Evolutionary conservation across 2,329 filamentous ascomycete species (phyloP), one percentile per base, ranked within the genome.

Genomic region (Zelopaecilomyces penicillatus): DNA sequence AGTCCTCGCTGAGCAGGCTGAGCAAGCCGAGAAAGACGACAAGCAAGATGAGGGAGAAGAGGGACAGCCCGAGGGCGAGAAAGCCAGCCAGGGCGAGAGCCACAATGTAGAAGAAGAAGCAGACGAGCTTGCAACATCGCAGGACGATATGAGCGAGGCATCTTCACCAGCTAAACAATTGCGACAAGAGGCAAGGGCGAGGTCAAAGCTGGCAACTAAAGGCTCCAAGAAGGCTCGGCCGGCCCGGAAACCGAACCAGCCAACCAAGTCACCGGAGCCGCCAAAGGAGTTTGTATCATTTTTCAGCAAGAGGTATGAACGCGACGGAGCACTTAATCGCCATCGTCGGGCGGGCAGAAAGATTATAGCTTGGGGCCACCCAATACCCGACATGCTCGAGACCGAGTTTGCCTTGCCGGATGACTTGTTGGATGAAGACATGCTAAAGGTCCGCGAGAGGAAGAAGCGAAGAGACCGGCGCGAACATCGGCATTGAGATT

Each of bases 211-310:
- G 30, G 67, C 68, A 37, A 56, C 61, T 9, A 64, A 62, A 43
- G 59, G 59, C 27, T 54, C 56, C 28, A 65, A 56, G 50, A 58
- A 51, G 56, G 60, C 54, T 50, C 64, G 53, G 30, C 42, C 58
- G 27, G 50, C 55, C 6, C 51, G 56, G 37, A 56, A 54, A 35
- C 48, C 56, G 46, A 52, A 53, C 8, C 48, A 52, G 28, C 50
- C 39, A 51, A 60, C 60, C 7, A 59, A 61, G 31, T 59, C 67
- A 32, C 64, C 65, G 12, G 57, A 64, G 29, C 66, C 68, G 8
- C 63, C 63, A 2, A 76, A 73, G 46, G 83, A 86, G 33, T 89
- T 96, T 58, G 84, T 72, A n/a, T 95, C 87, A 0, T 96, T 96
- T 67, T 97, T 89, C 60, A 64, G 75, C 12, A 89, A 93, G 65